These are phyloP conservation scores for Cryptococcus sp. DNA, from an alignment of 1,284 basidiomycete genomes.

Conservation along the genomic window DNA sequence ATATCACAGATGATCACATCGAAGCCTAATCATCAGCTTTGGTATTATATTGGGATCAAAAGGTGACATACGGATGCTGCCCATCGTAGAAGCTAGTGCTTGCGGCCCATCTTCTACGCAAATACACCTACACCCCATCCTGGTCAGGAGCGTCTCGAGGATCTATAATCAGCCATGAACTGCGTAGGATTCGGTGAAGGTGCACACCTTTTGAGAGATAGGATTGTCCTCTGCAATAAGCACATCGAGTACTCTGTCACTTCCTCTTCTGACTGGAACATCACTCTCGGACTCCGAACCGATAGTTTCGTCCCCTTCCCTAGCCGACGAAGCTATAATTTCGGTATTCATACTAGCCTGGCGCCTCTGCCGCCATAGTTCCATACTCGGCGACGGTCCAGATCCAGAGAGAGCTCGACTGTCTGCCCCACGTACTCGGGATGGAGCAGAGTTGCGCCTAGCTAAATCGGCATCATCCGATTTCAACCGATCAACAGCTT, in stretches of 20 bases:
- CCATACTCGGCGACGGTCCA: constrained; percentile 40
- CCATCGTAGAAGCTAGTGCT: constrained; percentile 93
- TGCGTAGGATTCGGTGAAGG: constrained; percentile 1
- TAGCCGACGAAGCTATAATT: background rate
- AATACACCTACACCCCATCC: constrained; percentile 88
- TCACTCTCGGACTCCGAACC: constrained; percentile 14
- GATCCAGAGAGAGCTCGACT: constrained; percentile 56
- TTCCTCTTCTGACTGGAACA: background rate
- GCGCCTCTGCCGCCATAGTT: constrained; percentile 27
- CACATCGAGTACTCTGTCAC: constrained; percentile 77
- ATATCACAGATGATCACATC: constrained; percentile 53
- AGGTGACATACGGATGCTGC: constrained; percentile 75
- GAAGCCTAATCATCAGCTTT: constrained; percentile 39
- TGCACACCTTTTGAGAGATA: constrained; percentile 69
- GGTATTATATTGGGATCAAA: background rate
- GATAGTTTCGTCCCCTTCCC: constrained; percentile 6
- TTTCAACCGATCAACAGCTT: constrained; percentile 79
- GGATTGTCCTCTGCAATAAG: constrained; percentile 96
- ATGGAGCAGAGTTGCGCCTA: constrained; percentile 81
- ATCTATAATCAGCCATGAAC: constrained; percentile 51
- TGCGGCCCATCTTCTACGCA: constrained; percentile 94
- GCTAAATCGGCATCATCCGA: constrained; percentile 62
- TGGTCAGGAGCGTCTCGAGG: constrained; percentile 84
- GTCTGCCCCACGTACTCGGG: constrained; percentile 73
- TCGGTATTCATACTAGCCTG: constrained; percentile 21